phyloP scores from a whole-genome alignment of 495 filamentous ascomycete genomes.

The Astrothelium subdiscretum region DNA sequence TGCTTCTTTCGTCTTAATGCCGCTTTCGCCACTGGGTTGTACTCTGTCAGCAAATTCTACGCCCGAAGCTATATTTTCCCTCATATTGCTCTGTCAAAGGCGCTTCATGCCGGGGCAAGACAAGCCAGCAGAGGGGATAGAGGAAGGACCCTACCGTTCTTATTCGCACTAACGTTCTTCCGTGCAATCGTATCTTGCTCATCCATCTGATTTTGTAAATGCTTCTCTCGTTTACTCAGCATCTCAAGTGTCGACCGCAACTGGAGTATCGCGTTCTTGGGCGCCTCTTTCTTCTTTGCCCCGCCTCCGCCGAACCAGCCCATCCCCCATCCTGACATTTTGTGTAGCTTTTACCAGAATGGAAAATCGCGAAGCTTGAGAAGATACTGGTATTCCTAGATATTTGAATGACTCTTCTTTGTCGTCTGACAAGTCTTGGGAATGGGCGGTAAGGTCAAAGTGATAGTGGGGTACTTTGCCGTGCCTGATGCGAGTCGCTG shows the following conservation, averaged over 20 bases:
- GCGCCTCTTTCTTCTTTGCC: slow-evolving; percentile 79
- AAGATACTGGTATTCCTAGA: neutral
- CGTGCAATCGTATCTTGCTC: slow-evolving; percentile 88
- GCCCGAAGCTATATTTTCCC: no score
- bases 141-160: slow-evolving; percentile 54
- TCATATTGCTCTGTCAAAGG: no score
- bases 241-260: slow-evolving; percentile 86
- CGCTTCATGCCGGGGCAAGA: no score
- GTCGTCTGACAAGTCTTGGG: neutral
- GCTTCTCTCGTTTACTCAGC: slow-evolving; percentile 91
- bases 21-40: slow-evolving; percentile 62
- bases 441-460: neutral
- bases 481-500: neutral
- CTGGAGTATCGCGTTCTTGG: slow-evolving; percentile 91
- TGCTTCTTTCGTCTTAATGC: slow-evolving; percentile 93
- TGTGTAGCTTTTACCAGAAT: neutral
- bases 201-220: slow-evolving; percentile 79
- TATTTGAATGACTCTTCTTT: neutral
- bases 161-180: slow-evolving; percentile 83
- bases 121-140: neutral
- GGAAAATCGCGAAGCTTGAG: neutral
- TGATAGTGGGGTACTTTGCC: neutral
- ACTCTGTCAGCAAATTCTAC: neutral
- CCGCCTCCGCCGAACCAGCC: slow-evolving; percentile 48
- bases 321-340: slow-evolving; percentile 29